phyloP scores from a whole-genome alignment of 768 basidiomycete genomes.

The Boletus sp. region DNA sequence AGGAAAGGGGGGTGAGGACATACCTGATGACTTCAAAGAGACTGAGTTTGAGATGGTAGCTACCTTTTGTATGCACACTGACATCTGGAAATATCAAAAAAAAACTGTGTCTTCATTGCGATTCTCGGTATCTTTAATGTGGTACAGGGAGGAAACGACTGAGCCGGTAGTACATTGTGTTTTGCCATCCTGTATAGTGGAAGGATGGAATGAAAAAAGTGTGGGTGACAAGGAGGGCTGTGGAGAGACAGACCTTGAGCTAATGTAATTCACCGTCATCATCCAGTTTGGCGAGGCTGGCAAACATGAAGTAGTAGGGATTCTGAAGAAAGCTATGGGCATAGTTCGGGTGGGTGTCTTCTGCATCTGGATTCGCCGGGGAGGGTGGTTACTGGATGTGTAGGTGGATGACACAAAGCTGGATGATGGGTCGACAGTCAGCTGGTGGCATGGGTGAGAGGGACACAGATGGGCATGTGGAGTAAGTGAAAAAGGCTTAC shows the following conservation, averaged over 20 bases:
- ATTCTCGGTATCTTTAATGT: slow-evolving; percentile 75
- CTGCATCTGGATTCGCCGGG: slow-evolving; percentile 29
- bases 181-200: too few species aligned
- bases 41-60: slow-evolving; percentile 67
- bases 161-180: slow-evolving; percentile 90
- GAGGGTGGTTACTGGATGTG: slow-evolving; percentile 33
- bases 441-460: slow-evolving; percentile 42
- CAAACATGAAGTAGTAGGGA: slow-evolving; percentile 96
- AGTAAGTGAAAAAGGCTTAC: slow-evolving; percentile 49
- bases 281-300: slow-evolving; percentile 84
- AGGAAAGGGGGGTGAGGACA: slow-evolving; percentile 31
- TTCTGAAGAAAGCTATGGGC: slow-evolving; percentile 75
- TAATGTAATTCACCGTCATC: slow-evolving; percentile 88
- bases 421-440: slow-evolving; percentile 93
- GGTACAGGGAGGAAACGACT: slow-evolving; percentile 87
- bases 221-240: neutral
- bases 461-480: neutral
- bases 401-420: slow-evolving; percentile 83
- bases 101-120: slow-evolving; percentile 76
- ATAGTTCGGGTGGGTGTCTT: slow-evolving; percentile 39
- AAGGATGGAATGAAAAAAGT: too few species aligned
- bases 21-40: slow-evolving; percentile 92
- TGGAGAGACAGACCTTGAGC: slow-evolving; percentile 53
- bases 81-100: slow-evolving; percentile 97
- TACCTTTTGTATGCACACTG: slow-evolving; percentile 88